Base-by-base conservation (phyloP, 192 early-diverging fungal species). In the Entomortierella beljakovae region DNA sequence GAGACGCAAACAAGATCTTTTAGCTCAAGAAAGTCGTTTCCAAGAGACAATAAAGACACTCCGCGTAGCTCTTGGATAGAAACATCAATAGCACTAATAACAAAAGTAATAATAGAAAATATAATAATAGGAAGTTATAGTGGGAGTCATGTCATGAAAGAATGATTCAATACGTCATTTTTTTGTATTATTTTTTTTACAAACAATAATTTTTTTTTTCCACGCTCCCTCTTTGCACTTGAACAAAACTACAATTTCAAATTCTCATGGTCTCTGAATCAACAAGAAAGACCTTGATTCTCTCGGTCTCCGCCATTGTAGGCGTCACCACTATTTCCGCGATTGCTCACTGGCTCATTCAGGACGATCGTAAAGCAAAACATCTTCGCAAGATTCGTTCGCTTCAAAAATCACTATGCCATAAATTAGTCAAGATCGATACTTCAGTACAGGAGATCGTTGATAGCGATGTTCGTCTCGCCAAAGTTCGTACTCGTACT, bases 311-410 rank as follows among this genome's bases (percentile, higher is more conserved):
- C 31, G 62, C 67, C 38, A 54, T 79, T 53, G 50, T 79, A n/a
- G 67, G 67, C n/a, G 55, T 79, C 37, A 65, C 68, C 48, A 70
- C 75, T 50, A 25, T 79, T 51, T 64, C 67, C 0, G 54, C 75
- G 15, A 34, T 79, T 2, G 75, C 75, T 35, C 70, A 79, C 57
- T 33, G 69, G 0, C 75, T 79, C 16, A 79, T 79, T 51, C 75
- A 79, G 42, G 75, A 79, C 67, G 75, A 79, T 48, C 65, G 64
- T 25, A 60, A 49, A n/a, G 68, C 67, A 34, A 68, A 79, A 38
- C 75, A 79, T 50, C 75, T 42, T 9, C 67, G 75, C 32, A 35
- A 43, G 16, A 26, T 79, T 57, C 53, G 62, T 2, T 18, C 68
- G 5, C 55, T 43, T 35, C 75, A 79, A 61, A 79, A 70, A 62